Conservation (phyloP, 139 green algal genomes). For the Micractinium sp. region DNA sequence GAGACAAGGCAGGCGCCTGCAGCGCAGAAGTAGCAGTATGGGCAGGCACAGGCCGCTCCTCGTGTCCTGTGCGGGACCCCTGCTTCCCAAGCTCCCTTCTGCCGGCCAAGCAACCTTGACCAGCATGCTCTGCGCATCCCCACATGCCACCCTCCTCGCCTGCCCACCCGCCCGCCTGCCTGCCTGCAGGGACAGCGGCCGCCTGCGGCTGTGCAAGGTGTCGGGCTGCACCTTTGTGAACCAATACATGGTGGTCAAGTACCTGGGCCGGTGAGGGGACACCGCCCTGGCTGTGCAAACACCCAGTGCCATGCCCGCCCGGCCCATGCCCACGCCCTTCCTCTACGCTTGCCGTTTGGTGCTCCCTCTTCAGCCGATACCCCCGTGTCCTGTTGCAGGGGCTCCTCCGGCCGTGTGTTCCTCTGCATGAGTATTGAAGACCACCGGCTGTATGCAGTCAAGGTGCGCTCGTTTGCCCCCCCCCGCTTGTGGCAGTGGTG, state of each 20-base stretch:
- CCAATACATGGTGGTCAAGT: slow-evolving; percentile 87
- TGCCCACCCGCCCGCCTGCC: background rate
- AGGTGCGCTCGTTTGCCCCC: slow-evolving; percentile 66
- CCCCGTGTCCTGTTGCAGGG: no score
- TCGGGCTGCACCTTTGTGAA: slow-evolving; percentile 85
- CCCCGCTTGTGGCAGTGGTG: no score
- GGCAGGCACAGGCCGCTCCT: no score
- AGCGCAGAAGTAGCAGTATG: no score
- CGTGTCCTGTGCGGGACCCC: no score
- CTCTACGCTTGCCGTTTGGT: background rate
- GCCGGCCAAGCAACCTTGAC: no score
- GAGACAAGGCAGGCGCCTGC: no score
- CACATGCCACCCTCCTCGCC: background rate
- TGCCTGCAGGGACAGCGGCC: slow-evolving; percentile 14
- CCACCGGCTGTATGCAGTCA: slow-evolving; percentile 82
- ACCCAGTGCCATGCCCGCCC: no score
- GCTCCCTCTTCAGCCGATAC: background rate
- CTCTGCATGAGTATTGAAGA: slow-evolving; percentile 82
- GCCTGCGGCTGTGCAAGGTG: slow-evolving; percentile 72
- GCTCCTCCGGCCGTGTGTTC: slow-evolving; percentile 73
- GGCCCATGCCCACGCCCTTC: background rate
- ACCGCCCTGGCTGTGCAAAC: no score
- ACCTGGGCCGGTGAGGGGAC: slow-evolving; percentile 57
- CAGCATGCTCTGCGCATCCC: background rate
- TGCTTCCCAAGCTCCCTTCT: no score